Conservation (phyloP, 352 stramenopile genomes). For the Phytophthora aleatoria region DNA sequence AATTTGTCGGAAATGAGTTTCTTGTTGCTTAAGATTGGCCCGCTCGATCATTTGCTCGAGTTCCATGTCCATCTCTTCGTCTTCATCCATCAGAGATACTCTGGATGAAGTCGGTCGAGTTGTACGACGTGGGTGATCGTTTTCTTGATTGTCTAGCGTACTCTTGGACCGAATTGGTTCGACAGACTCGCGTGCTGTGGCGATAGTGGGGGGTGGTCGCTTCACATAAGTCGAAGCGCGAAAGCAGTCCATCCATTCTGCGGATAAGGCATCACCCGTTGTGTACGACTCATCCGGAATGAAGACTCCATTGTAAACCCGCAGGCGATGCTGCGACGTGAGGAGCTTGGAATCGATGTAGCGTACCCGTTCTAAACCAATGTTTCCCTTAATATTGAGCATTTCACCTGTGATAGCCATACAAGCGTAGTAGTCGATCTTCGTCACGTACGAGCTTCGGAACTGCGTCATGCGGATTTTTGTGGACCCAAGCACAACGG, state of each 20-base stretch:
- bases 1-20: constrained; percentile 27
- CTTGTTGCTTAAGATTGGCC: constrained; percentile 38
- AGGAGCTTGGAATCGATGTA: constrained; percentile 78
- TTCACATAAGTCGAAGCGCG: constrained; percentile 39
- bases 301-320: constrained; percentile 72
- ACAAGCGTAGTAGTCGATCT: constrained; percentile 85
- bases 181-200: not conserved
- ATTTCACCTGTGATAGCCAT: constrained; percentile 81
- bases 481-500: constrained; percentile 66
- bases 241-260: constrained; percentile 87
- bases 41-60: constrained; percentile 75
- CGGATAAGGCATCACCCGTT: constrained; percentile 63
- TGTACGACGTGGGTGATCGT: not conserved
- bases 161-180: not conserved
- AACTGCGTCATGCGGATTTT: constrained; percentile 84
- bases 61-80: constrained; percentile 74
- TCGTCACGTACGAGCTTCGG: constrained; percentile 82
- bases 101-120: constrained; percentile 33
- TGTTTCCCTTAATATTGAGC: constrained; percentile 87
- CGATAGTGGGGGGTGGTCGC: not conserved
- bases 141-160: constrained; percentile 8
- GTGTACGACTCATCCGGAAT: constrained; percentile 72
- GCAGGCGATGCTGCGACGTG: constrained; percentile 62
- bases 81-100: constrained; percentile 44
- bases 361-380: constrained; percentile 74